Evolutionary conservation across 2,329 filamentous ascomycete species (phyloP), one percentile per base, ranked within the genome.

Genomic region (Monascus ruber): DNA sequence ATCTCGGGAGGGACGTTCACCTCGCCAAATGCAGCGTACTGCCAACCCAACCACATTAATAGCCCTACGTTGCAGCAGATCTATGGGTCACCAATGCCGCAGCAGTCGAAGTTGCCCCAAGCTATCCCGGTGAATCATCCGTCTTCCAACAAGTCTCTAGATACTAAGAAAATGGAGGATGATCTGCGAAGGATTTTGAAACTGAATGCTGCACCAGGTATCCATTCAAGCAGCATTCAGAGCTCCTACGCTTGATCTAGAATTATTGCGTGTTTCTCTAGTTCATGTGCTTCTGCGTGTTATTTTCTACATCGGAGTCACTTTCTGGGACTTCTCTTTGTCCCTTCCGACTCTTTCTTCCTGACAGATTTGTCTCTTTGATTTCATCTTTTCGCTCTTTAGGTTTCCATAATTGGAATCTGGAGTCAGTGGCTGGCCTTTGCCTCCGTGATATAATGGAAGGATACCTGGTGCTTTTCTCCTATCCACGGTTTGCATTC

Each of bases 171-270:
- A 38, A 65, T 70, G 50, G 68, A 70, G 47, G 66, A 70, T 51
- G 65, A 70, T 51, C 49, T 71, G 38, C 62, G 66, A 26, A 58
- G 65, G 26, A 66, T 70, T 27, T 46, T 71, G 51, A 70, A 70
- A 41, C 53, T 71, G 39, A 59, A 64, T 49, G 52, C 53, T 31
- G 46, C 50, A 27, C 40, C 54, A 24, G 48, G 52, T 24, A 49
- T 60, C 36, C 46, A 51, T 31, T 42, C 53, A 4, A 55, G 46
- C 38, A 51, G 53, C 24, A 51, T 62, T 24, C 59, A 59, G 34
- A 63, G 60, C 41, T 58, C 54, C 28, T 50, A 53, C 31, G 55
- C 57, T 31, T 61, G 40, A 17, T 8, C 31, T 33, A 6, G 10
- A 34, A 24, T 34, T 17, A 57, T 33, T 26, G 11, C 25, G 24